Evolutionary conservation across 2,329 filamentous ascomycete species (phyloP), one percentile per base, ranked within the genome.

Genomic region (Raffaelea arxii): DNA sequence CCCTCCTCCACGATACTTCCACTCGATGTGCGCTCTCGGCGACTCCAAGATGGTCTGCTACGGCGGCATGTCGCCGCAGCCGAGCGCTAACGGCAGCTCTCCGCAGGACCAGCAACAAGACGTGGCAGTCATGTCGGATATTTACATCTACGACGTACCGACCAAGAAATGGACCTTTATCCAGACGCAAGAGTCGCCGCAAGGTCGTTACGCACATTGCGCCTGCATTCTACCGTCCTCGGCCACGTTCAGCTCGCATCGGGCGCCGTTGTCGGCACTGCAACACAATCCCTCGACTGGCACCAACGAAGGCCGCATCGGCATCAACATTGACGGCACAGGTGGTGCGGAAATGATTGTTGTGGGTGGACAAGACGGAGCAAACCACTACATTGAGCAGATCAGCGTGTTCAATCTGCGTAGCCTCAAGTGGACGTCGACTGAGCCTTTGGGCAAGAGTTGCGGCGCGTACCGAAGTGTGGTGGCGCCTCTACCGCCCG

Each of bases 321-420:
- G 91, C 3, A 83, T 95, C 48, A 84, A 85, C 52, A 81, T 97
- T 49, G 90, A 98, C 62, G 91, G 92, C 1, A 80, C 80, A 19
- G 92, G 92, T 16, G 92, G 92, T 25, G 88, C 92, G 2, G 91
- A 98, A 63, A 96, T 98, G 91, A 78, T 98, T 6, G 84, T 98
- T 14, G 90, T 97, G 7, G 92, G 92, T 50, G 92, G 92, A 0
- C 92, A 98, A 64, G 92, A 98, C 59, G 92, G 86, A 46, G 84
- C 84, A n/a, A 98, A 98, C 62, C 90, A 95, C 62, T 98, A 98
- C 60, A 98, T 98, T 55, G 91, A 98, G 64, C 89, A 98, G 65
- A 94, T 98, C 53, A 97, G 89, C 61, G 88, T 98, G 3, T 98
- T 98, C 71, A 98, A 98, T 58, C 71, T 98, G 23, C 80, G 92